Evolutionary conservation across 1,284 basidiomycete species (phyloP).

Genomic region (Papiliotrema nemorosa): DNA sequence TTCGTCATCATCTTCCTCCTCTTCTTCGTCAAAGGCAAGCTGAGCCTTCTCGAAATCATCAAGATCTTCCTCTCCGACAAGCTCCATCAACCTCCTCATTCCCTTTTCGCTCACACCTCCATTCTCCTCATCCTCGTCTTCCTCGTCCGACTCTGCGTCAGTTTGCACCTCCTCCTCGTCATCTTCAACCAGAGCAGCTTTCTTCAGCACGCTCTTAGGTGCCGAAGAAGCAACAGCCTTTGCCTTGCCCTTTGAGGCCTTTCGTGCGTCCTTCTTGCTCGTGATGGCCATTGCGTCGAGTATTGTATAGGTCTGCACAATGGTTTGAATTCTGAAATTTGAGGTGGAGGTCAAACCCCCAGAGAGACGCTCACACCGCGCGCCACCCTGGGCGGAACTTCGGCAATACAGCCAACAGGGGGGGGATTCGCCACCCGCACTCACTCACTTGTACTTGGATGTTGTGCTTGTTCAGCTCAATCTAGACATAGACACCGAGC

Average conservation of each 20-base stretch:
- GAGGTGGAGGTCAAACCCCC: not conserved
- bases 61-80: constrained; percentile 55
- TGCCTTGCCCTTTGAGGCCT: constrained; percentile 15
- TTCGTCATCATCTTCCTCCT: constrained; percentile 60
- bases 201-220: constrained; percentile 3
- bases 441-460: not conserved
- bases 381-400: not conserved
- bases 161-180: constrained; percentile 1
- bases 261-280: constrained; percentile 33
- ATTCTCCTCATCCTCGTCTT: constrained; percentile 69
- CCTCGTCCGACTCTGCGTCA: constrained; percentile 21
- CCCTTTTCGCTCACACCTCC: constrained; percentile 83
- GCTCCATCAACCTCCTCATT: constrained; percentile 62
- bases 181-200: not conserved
- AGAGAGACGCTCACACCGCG: not conserved
- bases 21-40: constrained; percentile 27
- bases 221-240: constrained; percentile 10
- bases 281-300: constrained; percentile 36
- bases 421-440: no score
- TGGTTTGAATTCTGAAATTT: constrained; percentile 1
- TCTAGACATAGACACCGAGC: no score
- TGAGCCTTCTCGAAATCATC: constrained; percentile 36
- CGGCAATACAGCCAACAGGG: not conserved
- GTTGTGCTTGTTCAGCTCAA: no score
- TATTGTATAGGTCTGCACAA: not conserved